Base-by-base conservation (phyloP, 2,329 filamentous ascomycete species). In the Sporothrix euskadiensis region DNA sequence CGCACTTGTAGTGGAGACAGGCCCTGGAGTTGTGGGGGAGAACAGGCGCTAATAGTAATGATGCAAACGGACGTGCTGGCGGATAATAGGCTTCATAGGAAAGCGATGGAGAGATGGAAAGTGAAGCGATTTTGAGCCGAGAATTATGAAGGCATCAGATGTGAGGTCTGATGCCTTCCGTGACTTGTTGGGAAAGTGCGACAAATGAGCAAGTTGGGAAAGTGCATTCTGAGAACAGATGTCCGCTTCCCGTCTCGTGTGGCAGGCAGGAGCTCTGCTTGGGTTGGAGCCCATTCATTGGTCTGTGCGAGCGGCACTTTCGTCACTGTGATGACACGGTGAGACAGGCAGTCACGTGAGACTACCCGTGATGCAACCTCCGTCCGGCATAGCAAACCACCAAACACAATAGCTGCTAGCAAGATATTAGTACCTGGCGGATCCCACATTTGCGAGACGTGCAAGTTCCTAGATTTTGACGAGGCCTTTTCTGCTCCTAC, bases 271-370 rank as follows among this genome's bases (percentile, higher is more conserved):
- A 47, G 63, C 39, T 66, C 41, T 66, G 41, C 14, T 32, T 47
- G 61, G 61, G 57, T 39, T 63, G 32, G 59, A 22, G 8, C 3
- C 63, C 26, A 32, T 22, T 49, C 41, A 68, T 68, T 68, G 65
- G 65, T 52, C 44, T 26, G 63, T 49, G 41, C 65, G 26, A 35
- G 22, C 41, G 10, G 30, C 14, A 66, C 12, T 66, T 47, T 39
- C 44, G 65, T 52, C 63, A 68, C 41, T 32, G 63, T n/a, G 65
- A 68, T 32, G 41, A 35, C 26, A 32, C 22, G 5, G 44, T 35
- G 44, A n/a, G 7, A 30, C 22, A 14, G 4, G 8, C 22, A 10
- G 22, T 22, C 65, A 68, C 65, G 41, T 68, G 65, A 52, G 26
- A 7, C 8, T 1, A 16, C n/a, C 26, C 32, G 3, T 39, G 35